Percentiles rank a stretch among this genome's conserved stretches.
Conservation (phyloP, 2,329 filamentous ascomycete genomes). For the Leptosphaerulina australis region DNA sequence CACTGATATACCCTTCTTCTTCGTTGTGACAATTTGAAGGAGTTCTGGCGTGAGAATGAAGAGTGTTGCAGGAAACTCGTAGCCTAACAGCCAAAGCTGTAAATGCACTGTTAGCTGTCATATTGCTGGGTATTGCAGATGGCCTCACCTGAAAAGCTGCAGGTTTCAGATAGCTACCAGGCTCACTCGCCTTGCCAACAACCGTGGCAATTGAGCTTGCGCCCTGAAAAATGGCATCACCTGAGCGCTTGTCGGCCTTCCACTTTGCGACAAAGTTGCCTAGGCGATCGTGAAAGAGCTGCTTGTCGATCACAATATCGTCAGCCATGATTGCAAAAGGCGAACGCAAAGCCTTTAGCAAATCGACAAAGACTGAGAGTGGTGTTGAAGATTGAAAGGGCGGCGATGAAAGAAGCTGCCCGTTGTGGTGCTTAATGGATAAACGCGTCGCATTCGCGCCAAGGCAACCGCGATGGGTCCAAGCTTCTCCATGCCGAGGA, state of each 20-base stretch:
- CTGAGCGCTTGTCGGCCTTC: conserved; percentile 93
- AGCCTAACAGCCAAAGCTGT: conserved; percentile 97
- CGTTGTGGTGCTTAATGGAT: conserved; percentile 7
- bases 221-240: conserved; percentile 83
- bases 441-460: conserved; percentile 18
- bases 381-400: conserved; percentile 19
- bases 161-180: conserved; percentile 88
- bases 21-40: conserved; percentile 91
- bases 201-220: conserved; percentile 85
- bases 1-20: conserved; percentile 82
- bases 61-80: conserved; percentile 96
- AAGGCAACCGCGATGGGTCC: conserved; percentile 4
- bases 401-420: conserved; percentile 24
- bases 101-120: conserved; percentile 31
- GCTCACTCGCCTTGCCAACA: conserved; percentile 88
- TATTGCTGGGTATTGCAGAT: conserved; percentile 14
- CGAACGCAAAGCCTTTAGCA: conserved; percentile 27
- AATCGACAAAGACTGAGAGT: conserved; percentile 25
- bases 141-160: conserved; percentile 87
- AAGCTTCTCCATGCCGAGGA: conserved; percentile 12
- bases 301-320: conserved; percentile 92
- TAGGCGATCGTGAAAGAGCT: conserved; percentile 91
- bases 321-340: conserved; percentile 59
- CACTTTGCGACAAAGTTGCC: conserved; percentile 86
- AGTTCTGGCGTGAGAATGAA: conserved; percentile 89